Percentiles rank a stretch among this genome's conserved stretches.
These are phyloP conservation scores for Hortiboletus flavorubellus DNA, from an alignment of 768 basidiomycete genomes.

Conservation along the genomic window DNA sequence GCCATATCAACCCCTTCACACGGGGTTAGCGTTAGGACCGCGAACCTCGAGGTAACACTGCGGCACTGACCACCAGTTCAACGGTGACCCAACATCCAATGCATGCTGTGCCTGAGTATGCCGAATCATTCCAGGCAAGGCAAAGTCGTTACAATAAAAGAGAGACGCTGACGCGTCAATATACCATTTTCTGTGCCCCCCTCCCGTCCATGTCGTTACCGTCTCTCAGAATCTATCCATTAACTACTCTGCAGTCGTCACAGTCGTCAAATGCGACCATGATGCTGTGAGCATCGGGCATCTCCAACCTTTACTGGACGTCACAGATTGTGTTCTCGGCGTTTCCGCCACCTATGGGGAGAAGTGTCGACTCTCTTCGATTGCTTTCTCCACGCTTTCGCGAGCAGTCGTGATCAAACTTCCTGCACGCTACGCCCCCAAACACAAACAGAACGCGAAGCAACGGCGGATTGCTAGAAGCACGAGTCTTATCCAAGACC, in stretches of 20 bases:
- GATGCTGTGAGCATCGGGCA: constrained; percentile 20
- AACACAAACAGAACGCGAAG: not conserved
- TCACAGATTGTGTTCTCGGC: constrained; percentile 32
- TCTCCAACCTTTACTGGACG: constrained; percentile 30
- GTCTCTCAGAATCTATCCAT: constrained; percentile 37
- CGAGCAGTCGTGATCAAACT: constrained; percentile 36
- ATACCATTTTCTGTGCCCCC: not conserved
- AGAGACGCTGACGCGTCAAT: not conserved
- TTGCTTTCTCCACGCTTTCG: constrained; percentile 40
- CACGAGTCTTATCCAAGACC: constrained; percentile 28
- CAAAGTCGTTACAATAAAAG: constrained; percentile 6
- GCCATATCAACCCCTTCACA: constrained; percentile 10
- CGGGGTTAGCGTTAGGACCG: not conserved
- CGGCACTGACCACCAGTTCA: not conserved
- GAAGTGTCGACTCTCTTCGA: constrained; percentile 31
- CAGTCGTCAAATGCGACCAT: constrained; percentile 28
- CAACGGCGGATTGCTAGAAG: not conserved
- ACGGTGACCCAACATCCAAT: not conserved
- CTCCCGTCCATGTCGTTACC: constrained; percentile 14
- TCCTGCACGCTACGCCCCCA: constrained; percentile 10
- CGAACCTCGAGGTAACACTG: too few relatives aligned
- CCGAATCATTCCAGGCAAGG: not conserved
- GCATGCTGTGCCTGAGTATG: constrained; percentile 10
- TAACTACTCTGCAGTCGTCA: constrained; percentile 21
- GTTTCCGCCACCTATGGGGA: constrained; percentile 42